Percentiles rank a stretch among this genome's conserved stretches.
Conservation (phyloP, 2,329 filamentous ascomycete species). For the Ophiocordyceps camponoti-saundersi region DNA sequence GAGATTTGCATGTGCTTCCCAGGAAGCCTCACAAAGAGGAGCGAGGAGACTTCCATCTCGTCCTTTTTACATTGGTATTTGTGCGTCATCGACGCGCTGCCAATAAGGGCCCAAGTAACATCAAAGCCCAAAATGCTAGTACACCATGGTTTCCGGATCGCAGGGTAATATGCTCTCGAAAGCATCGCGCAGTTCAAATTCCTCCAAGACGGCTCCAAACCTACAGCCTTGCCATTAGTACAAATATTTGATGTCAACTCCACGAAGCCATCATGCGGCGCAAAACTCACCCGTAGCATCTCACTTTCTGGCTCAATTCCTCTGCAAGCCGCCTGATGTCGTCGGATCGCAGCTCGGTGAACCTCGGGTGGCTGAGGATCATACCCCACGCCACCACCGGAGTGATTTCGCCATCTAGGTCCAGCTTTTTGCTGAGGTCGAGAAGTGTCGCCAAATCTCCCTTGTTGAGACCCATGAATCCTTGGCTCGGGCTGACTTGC, state of each 20-base stretch:
- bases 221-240: conserved; percentile 14
- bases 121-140: background rate
- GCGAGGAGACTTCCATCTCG: background rate
- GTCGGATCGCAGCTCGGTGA: conserved; percentile 43
- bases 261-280: background rate
- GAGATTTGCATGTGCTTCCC: too few relatives aligned
- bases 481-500: conserved; percentile 29
- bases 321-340: conserved; percentile 60
- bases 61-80: background rate
- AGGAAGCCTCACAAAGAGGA: background rate
- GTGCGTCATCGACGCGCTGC: background rate
- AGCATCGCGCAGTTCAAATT: conserved; percentile 60
- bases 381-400: conserved; percentile 91
- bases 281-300: conserved; percentile 72
- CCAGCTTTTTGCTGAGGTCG: conserved; percentile 65
- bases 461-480: conserved; percentile 66
- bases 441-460: conserved; percentile 66
- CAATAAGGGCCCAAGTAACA: background rate
- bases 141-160: conserved; percentile 3
- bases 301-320: conserved; percentile 62
- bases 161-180: conserved; percentile 40
- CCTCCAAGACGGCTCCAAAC: conserved; percentile 47
- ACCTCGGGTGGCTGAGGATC: conserved; percentile 54
- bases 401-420: conserved; percentile 80
- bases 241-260: background rate